Percentiles rank a stretch among this genome's conserved stretches.
Evolutionary conservation across 2,329 filamentous ascomycete species (phyloP).

Genomic region (Beauveria sp.): DNA sequence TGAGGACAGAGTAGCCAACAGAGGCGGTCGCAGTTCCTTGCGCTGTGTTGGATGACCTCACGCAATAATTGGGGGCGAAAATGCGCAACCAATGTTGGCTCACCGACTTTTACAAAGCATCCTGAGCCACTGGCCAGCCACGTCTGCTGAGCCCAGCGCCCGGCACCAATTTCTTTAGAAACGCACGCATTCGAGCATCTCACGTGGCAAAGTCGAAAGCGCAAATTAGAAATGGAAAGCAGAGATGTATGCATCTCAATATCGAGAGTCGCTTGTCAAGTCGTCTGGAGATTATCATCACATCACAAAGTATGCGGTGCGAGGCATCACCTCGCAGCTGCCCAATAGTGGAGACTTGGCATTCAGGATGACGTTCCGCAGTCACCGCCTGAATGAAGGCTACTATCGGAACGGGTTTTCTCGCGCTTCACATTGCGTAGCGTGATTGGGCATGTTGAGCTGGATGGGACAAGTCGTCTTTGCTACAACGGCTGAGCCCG

Average conservation of each 20-base stretch:
- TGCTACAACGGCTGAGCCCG: neutral
- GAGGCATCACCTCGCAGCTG: conserved; percentile 2
- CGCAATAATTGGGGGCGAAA: neutral
- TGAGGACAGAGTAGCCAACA: neutral
- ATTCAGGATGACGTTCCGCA: conserved; percentile 1
- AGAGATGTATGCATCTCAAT: no score
- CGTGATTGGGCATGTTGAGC: neutral
- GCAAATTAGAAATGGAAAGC: neutral
- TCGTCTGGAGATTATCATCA: neutral
- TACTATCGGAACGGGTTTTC: neutral
- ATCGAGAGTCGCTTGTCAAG: neutral
- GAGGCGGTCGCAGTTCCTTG: no score
- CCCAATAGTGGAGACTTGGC: conserved; percentile 7
- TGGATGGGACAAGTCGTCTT: neutral
- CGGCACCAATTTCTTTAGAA: neutral
- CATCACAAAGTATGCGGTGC: neutral
- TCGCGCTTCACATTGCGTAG: neutral
- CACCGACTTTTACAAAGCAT: conserved; percentile 4
- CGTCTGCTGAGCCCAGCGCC: neutral
- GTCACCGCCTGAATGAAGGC: neutral
- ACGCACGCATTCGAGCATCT: neutral
- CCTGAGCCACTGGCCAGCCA: neutral
- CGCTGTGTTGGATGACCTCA: neutral
- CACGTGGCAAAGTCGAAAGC: neutral
- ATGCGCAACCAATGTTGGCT: neutral